phyloP scores from a whole-genome alignment of 352 stramenopile genomes.

The Globisporangium solare region DNA sequence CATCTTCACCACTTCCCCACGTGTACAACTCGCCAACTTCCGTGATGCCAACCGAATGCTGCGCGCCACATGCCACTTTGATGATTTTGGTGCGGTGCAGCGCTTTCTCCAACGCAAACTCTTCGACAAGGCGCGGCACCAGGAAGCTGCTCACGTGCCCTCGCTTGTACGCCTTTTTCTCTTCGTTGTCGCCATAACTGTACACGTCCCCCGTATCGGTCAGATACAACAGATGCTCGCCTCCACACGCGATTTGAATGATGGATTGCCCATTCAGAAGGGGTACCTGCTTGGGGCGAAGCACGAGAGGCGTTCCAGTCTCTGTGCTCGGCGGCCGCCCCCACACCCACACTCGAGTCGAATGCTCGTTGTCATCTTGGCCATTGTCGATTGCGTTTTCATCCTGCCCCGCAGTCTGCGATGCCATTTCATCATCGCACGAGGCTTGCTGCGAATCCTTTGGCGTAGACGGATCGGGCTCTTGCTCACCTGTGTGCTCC shows the following conservation, averaged over 20 bases:
- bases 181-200: constrained; percentile 66
- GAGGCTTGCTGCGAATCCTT: no score
- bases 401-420: background rate
- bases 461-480: no score
- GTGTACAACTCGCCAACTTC: constrained; percentile 72
- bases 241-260: constrained; percentile 70
- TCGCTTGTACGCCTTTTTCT: constrained; percentile 31
- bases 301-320: constrained; percentile 39
- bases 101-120: constrained; percentile 76
- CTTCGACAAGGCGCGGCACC: constrained; percentile 62
- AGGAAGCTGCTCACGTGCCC: constrained; percentile 30
- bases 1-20: constrained; percentile 81
- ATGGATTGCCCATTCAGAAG: constrained; percentile 55
- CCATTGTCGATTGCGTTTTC: constrained; percentile 2
- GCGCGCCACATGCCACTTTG: constrained; percentile 57
- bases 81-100: constrained; percentile 62
- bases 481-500: no score
- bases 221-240: constrained; percentile 72
- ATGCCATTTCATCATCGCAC: no score
- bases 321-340: constrained; percentile 54
- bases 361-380: constrained; percentile 10
- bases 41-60: constrained; percentile 74
- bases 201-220: constrained; percentile 77
- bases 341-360: constrained; percentile 61
- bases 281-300: constrained; percentile 62